Percentiles rank a stretch among this genome's conserved stretches.
These are phyloP conservation scores for Tremellales sp. DNA, from an alignment of 1,284 basidiomycete species.

Conservation along the genomic window DNA sequence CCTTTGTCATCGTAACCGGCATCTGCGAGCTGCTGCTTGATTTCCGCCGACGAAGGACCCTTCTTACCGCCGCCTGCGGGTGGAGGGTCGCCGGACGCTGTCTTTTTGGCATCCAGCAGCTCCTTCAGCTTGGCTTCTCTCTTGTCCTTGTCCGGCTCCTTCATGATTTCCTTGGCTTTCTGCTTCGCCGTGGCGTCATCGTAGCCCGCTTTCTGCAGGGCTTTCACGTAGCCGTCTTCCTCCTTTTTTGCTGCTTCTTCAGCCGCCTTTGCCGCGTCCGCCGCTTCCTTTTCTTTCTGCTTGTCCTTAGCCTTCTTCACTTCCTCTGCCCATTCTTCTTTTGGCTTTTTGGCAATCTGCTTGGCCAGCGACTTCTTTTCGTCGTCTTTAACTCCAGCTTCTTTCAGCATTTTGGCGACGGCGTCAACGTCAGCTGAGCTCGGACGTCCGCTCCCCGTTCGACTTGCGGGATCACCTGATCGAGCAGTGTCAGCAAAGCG, in stretches of 20 bases:
- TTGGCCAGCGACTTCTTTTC: neutral
- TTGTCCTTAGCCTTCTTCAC: neutral
- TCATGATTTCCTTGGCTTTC: neutral
- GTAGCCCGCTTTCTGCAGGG: neutral
- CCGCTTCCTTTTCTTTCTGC: neutral
- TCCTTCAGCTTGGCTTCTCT: neutral
- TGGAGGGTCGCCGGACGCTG: neutral
- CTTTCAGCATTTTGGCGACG: neutral
- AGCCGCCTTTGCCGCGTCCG: neutral
- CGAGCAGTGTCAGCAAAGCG: no score
- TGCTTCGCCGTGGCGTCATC: neutral
- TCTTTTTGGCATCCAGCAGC: neutral
- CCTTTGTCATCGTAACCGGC: neutral
- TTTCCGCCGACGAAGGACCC: neutral
- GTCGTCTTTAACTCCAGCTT: neutral
- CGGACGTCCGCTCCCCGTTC: no score
- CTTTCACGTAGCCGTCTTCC: no score
- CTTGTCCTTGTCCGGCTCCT: neutral
- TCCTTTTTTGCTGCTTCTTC: no score
- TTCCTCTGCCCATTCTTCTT: no score
- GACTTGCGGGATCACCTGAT: no score
- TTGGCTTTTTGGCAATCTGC: no score
- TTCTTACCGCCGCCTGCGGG: neutral
- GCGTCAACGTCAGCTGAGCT: no score
- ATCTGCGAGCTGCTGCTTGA: neutral